Conservation (phyloP, 768 basidiomycete species). For the Steccherinum ochraceum region DNA sequence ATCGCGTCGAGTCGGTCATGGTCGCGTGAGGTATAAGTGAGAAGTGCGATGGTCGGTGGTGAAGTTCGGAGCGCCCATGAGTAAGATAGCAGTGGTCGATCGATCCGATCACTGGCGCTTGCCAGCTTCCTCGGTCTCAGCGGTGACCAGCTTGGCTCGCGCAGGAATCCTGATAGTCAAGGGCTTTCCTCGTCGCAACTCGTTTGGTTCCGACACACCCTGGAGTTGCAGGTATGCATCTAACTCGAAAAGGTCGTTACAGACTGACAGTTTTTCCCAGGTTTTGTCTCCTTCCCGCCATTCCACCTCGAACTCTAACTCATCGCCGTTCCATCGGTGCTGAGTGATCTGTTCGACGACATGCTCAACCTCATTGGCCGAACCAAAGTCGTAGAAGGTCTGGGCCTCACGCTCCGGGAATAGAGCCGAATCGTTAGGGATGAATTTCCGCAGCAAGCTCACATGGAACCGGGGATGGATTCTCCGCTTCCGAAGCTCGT, state of each 20-base stretch:
- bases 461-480: slow-evolving; percentile 33
- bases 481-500: slow-evolving; percentile 16
- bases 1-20: no score
- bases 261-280: slow-evolving; percentile 9
- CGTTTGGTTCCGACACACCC: no score
- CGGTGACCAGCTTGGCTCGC: no score
- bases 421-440: slow-evolving; percentile 23
- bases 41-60: no score
- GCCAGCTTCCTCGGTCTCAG: no score
- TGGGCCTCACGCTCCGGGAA: slow-evolving; percentile 28
- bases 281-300: slow-evolving; percentile 13
- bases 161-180: no score
- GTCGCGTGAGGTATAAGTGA: no score
- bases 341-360: slow-evolving; percentile 28
- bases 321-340: slow-evolving; percentile 11
- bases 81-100: no score
- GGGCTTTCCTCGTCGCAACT: no score
- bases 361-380: slow-evolving; percentile 27
- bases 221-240: slow-evolving; percentile 8
- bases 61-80: no score
- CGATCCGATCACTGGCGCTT: no score
- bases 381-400: slow-evolving; percentile 30
- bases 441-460: slow-evolving; percentile 21
- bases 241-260: slow-evolving; percentile 8
- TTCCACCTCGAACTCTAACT: slow-evolving; percentile 3